A percentile compares a stretch with the other conserved stretches of the same genome.
Evolutionary conservation across 495 filamentous ascomycete genomes (phyloP).

Genomic region (Aspergillus nanangensis): DNA sequence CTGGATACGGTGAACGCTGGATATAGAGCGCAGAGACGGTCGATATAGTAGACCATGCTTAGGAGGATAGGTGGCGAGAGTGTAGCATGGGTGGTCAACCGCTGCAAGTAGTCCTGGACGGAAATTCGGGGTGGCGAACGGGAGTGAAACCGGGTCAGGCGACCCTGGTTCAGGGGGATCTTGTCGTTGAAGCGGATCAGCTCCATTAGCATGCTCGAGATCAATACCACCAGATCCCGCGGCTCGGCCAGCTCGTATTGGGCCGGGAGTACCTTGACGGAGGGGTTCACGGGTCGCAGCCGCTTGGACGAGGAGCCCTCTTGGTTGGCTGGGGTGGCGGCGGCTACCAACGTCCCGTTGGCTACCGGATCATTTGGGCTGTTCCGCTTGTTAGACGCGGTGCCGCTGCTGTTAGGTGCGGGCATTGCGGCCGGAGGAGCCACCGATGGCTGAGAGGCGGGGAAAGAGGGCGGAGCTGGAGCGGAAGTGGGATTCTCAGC

Average conservation of each 20-base stretch:
- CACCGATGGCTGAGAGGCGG: conserved; percentile 24
- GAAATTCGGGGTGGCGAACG: conserved; percentile 92
- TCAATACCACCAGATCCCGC: conserved; percentile 81
- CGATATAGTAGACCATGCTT: conserved; percentile 99
- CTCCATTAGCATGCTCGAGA: conserved; percentile 93
- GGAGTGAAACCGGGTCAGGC: conserved; percentile 92
- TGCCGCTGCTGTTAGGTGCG: conserved; percentile 20
- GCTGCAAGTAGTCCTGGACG: conserved; percentile 85
- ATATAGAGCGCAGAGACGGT: conserved; percentile 87
- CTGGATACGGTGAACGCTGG: conserved; percentile 91
- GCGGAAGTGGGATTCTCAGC: conserved; percentile 17
- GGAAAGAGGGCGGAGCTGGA: conserved; percentile 11
- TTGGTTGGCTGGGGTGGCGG: conserved; percentile 43
- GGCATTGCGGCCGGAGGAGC: conserved; percentile 35
- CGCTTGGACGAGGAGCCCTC: conserved; percentile 50
- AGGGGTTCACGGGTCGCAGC: conserved; percentile 47
- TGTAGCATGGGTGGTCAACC: conserved; percentile 89
- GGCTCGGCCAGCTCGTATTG: conserved; percentile 75
- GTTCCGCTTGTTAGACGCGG: conserved; percentile 39
- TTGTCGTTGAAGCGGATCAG: conserved; percentile 88
- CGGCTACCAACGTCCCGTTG: conserved; percentile 36
- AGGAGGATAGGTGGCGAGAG: conserved; percentile 90
- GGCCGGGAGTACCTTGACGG: conserved; percentile 67
- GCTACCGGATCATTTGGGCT: conserved; percentile 28
- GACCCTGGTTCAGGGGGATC: conserved; percentile 76